phyloP scores from a whole-genome alignment of 805 yeast species.

The Lipomyces yamadae region DNA sequence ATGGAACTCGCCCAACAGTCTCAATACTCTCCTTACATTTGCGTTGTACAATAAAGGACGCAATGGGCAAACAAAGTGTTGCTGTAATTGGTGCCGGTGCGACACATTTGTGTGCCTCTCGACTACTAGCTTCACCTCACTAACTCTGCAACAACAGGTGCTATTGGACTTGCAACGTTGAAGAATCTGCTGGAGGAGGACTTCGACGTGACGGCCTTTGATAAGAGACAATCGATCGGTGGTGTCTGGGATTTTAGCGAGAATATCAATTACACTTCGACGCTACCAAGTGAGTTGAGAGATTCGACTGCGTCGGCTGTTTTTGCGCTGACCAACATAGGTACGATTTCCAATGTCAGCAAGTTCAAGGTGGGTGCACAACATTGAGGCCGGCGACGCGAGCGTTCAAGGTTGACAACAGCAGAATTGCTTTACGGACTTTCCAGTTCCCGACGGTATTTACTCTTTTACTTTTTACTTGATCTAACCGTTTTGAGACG shows the following conservation, averaged over 20 bases:
- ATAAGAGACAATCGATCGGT: neutral
- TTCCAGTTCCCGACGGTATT: neutral
- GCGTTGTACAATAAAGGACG: neutral
- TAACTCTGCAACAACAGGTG: neutral
- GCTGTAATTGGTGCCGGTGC: neutral
- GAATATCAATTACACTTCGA: neutral
- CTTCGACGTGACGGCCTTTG: neutral
- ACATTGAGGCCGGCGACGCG: neutral
- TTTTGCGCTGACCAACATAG: neutral
- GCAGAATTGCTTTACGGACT: neutral
- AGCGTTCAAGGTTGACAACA: neutral
- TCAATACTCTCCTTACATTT: too few relatives aligned
- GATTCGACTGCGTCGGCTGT: neutral
- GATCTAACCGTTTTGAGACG: neutral
- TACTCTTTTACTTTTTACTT: too few relatives aligned
- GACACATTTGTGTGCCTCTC: neutral
- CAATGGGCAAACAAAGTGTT: neutral
- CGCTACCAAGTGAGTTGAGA: neutral
- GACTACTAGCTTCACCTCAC: neutral
- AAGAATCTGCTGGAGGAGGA: neutral
- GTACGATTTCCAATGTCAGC: neutral
- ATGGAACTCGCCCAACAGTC: too few relatives aligned
- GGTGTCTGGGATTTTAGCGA: neutral
- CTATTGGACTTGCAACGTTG: neutral
- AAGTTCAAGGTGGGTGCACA: neutral